phyloP scores from a whole-genome alignment of 1,284 basidiomycete genomes.

The Puccinia coronata region DNA sequence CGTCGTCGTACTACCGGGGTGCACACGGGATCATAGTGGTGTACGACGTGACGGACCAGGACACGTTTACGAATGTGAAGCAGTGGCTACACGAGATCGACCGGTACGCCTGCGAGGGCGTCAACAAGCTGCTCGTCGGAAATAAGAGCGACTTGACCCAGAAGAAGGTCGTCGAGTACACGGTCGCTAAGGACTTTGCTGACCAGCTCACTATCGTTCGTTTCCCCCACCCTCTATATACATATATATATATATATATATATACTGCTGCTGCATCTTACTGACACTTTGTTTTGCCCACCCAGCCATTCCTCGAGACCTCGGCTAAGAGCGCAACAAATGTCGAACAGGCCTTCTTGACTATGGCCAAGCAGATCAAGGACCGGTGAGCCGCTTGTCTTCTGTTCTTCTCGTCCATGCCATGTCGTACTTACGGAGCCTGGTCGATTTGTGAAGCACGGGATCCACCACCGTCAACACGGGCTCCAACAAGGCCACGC shows the following conservation, averaged over 20 bases:
- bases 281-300: not conserved
- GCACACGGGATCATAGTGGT: conserved; percentile 98
- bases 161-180: conserved; percentile 99
- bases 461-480: conserved; percentile 62
- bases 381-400: conserved; percentile 64
- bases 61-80: conserved; percentile 98
- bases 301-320: conserved; percentile 46
- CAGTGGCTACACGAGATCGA: conserved; percentile 99
- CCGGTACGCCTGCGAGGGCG: conserved; percentile 96
- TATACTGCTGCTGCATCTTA: too few relatives aligned
- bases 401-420: not conserved
- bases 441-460: conserved; percentile 60
- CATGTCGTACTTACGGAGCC: not conserved
- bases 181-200: conserved; percentile 77
- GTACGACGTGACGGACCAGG: conserved; percentile 96
- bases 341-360: conserved; percentile 45
- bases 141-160: conserved; percentile 97
- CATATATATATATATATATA: too few relatives aligned
- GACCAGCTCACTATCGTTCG: conserved; percentile 55
- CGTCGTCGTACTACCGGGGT: conserved; percentile 93
- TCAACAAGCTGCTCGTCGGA: conserved; percentile 95
- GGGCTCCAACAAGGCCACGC: conserved; percentile 62
- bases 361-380: conserved; percentile 80
- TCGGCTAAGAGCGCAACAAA: conserved; percentile 21
- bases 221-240: not conserved